phyloP scores from a whole-genome alignment of 768 basidiomycete species.

The Candolleomyces efflorescens region DNA sequence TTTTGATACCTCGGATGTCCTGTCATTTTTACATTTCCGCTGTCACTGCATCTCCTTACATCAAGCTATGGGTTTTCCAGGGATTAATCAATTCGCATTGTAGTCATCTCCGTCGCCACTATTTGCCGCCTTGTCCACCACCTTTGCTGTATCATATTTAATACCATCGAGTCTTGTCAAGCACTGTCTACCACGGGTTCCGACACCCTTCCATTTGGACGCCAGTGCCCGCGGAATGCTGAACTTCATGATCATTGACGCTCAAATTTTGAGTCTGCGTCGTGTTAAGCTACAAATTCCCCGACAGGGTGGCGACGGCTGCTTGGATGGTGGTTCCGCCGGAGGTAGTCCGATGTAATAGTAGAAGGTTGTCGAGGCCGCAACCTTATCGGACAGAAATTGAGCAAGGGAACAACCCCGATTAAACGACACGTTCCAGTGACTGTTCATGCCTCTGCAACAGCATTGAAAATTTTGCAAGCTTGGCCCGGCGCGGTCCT shows the following conservation, averaged over 20 bases:
- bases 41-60: background rate
- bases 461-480: too few species aligned
- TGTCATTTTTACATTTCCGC: background rate
- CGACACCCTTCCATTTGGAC: too few species aligned
- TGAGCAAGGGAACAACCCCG: background rate
- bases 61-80: slow-evolving; percentile 1
- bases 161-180: background rate
- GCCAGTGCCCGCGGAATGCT: too few species aligned
- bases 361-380: background rate
- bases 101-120: background rate
- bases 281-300: too few species aligned
- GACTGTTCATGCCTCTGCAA: too few species aligned
- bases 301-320: background rate
- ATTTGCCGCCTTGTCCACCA: slow-evolving; percentile 1
- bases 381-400: background rate
- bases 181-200: too few species aligned
- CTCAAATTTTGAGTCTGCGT: too few species aligned
- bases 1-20: slow-evolving; percentile 2
- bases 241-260: too few species aligned
- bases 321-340: background rate
- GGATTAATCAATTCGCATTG: slow-evolving; percentile 8
- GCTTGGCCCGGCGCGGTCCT: too few species aligned
- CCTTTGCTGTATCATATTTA: slow-evolving; percentile 4
- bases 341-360: background rate
- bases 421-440: too few species aligned